Conservation (phyloP, 1,284 basidiomycete genomes). For the Boletus semigastroideus region DNA sequence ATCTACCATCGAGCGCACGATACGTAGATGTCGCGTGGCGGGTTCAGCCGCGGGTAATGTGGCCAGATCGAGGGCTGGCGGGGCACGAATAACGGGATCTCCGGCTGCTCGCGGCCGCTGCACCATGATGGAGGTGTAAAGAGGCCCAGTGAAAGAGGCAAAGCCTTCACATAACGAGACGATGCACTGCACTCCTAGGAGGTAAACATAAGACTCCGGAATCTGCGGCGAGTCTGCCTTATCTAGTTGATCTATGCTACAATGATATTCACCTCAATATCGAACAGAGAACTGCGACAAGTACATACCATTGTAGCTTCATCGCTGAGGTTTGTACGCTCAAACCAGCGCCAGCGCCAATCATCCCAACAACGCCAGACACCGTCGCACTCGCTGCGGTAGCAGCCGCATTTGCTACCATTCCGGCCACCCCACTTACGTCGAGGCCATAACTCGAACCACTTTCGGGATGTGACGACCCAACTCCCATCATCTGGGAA, state of each 20-base stretch:
- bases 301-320: slow-evolving; percentile 80
- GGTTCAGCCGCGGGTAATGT: slow-evolving; percentile 59
- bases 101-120: slow-evolving; percentile 66
- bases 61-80: slow-evolving; percentile 67
- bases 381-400: slow-evolving; percentile 81
- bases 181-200: slow-evolving; percentile 88
- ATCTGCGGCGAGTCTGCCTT: slow-evolving; percentile 92
- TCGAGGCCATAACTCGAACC: slow-evolving; percentile 50
- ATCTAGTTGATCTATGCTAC: slow-evolving; percentile 92
- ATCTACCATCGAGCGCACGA: slow-evolving; percentile 77
- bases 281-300: not conserved
- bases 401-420: slow-evolving; percentile 81
- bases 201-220: slow-evolving; percentile 90
- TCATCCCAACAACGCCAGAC: slow-evolving; percentile 71
- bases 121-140: slow-evolving; percentile 66
- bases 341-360: slow-evolving; percentile 63
- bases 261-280: slow-evolving; percentile 1
- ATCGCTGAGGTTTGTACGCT: slow-evolving; percentile 71
- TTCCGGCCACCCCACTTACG: slow-evolving; percentile 75
- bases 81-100: slow-evolving; percentile 67
- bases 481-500: slow-evolving; percentile 78
- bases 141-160: slow-evolving; percentile 66
- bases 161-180: slow-evolving; percentile 89
- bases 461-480: slow-evolving; percentile 42
- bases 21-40: slow-evolving; percentile 52